phyloP scores from a whole-genome alignment of 345 rosid species.

The Melaleuca alternifolia region DNA sequence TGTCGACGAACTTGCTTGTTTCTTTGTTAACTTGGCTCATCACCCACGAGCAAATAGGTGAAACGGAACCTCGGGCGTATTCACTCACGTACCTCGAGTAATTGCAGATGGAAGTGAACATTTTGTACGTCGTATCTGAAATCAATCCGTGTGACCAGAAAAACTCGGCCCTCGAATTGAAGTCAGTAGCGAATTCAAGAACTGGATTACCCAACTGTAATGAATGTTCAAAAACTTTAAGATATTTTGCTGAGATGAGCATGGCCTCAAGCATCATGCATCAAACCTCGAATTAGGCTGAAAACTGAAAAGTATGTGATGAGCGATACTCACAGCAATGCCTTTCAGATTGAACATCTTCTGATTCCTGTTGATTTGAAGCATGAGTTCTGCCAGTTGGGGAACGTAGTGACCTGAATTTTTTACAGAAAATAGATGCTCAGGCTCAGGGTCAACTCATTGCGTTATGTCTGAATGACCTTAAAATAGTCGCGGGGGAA shows the following conservation, averaged over 20 bases:
- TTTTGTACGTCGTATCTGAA: constrained; percentile 76
- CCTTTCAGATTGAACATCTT: constrained; percentile 82
- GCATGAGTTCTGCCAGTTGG: constrained; percentile 80
- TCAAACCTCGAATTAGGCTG: neutral
- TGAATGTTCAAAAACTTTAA: neutral
- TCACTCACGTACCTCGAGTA: constrained; percentile 87
- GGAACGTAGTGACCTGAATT: constrained; percentile 83
- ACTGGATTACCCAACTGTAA: constrained; percentile 92
- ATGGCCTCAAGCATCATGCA: neutral
- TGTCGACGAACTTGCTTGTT: constrained; percentile 87
- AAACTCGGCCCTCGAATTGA: constrained; percentile 90
- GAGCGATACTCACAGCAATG: constrained; percentile 56
- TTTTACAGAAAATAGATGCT: neutral
- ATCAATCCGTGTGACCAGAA: constrained; percentile 98
- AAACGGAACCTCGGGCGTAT: constrained; percentile 67
- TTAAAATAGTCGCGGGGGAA: neutral
- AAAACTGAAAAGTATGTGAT: neutral
- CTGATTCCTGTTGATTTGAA: constrained; percentile 63
- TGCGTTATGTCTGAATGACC: neutral
- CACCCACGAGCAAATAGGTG: constrained; percentile 70
- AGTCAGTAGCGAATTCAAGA: constrained; percentile 75
- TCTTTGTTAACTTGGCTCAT: constrained; percentile 74
- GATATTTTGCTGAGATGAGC: neutral
- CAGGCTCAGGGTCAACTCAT: neutral
- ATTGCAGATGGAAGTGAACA: constrained; percentile 83